Evolutionary conservation across 2,329 filamentous ascomycete species (phyloP).

Genomic region (Ophiosphaerella korrae): DNA sequence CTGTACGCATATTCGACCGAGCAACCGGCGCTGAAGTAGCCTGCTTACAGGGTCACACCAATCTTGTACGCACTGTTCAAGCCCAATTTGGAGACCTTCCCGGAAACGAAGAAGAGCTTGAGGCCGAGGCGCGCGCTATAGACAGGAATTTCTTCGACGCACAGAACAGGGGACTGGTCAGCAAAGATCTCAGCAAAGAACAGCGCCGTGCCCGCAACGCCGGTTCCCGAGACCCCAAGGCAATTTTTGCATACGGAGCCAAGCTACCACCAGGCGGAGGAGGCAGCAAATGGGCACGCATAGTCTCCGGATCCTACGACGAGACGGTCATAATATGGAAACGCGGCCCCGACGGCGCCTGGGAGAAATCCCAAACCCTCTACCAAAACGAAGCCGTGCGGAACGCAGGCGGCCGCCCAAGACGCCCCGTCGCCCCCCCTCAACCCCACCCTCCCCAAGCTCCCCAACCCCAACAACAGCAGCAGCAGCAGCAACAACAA

Average conservation of each 20-base stretch:
- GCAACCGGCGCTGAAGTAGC: slow-evolving; percentile 86
- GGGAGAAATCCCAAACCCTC: slow-evolving; percentile 77
- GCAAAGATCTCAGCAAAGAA: slow-evolving; percentile 35
- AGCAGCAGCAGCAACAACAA: slow-evolving; percentile 16
- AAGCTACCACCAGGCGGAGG: slow-evolving; percentile 90
- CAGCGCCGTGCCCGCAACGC: slow-evolving; percentile 60
- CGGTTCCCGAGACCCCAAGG: slow-evolving; percentile 74
- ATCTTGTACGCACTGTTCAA: slow-evolving; percentile 91
- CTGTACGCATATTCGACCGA: slow-evolving; percentile 92
- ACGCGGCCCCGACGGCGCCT: slow-evolving; percentile 80
- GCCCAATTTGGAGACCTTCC: slow-evolving; percentile 90
- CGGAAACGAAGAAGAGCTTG: slow-evolving; percentile 76
- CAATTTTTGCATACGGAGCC: slow-evolving; percentile 80
- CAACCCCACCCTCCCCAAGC: slow-evolving; percentile 24
- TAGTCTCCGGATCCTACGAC: slow-evolving; percentile 96
- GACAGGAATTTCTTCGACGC: slow-evolving; percentile 74
- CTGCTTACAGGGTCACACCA: slow-evolving; percentile 78
- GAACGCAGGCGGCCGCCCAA: slow-evolving; percentile 53
- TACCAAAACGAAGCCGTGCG: slow-evolving; percentile 71
- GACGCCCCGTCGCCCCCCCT: slow-evolving; percentile 29
- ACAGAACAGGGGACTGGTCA: slow-evolving; percentile 52
- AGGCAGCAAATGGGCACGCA: slow-evolving; percentile 86
- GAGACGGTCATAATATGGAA: slow-evolving; percentile 96
- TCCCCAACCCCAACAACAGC: slow-evolving; percentile 22
- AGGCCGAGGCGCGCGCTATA: slow-evolving; percentile 71